These are phyloP conservation scores for Haplosporangium sp. DNA, from an alignment of 371 early-diverging fungal species.

Conservation along the genomic window DNA sequence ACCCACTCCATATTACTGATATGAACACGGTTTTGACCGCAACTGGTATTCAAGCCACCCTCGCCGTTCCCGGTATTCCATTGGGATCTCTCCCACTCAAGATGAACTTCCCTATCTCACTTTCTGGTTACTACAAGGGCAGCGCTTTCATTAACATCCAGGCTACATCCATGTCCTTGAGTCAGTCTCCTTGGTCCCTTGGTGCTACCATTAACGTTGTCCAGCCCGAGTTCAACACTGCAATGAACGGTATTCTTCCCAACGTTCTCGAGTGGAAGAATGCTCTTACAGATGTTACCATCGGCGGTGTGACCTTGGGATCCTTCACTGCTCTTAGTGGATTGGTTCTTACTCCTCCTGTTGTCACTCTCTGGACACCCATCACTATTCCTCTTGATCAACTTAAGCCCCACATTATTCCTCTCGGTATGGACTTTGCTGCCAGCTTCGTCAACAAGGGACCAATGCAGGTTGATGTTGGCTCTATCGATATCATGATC, in stretches of 20 bases:
- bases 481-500: slow-evolving; percentile 38
- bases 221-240: slow-evolving; percentile 28
- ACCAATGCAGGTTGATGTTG: slow-evolving; percentile 50
- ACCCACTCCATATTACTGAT: slow-evolving; percentile 41
- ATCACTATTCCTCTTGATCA: slow-evolving; percentile 31
- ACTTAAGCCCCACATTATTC: slow-evolving; percentile 30
- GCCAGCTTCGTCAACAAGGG: slow-evolving; percentile 36
- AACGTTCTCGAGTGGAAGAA: slow-evolving; percentile 50
- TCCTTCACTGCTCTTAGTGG: slow-evolving; percentile 28
- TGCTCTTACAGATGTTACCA: slow-evolving; percentile 48
- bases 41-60: slow-evolving; percentile 43
- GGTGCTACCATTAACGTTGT: slow-evolving; percentile 29
- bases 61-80: slow-evolving; percentile 39
- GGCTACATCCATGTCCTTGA: slow-evolving; percentile 32
- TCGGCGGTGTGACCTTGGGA: slow-evolving; percentile 40
- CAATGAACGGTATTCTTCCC: slow-evolving; percentile 45
- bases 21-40: slow-evolving; percentile 52
- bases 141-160: slow-evolving; percentile 29
- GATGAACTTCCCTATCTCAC: slow-evolving; percentile 51
- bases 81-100: slow-evolving; percentile 43
- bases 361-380: slow-evolving; percentile 48
- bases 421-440: slow-evolving; percentile 43
- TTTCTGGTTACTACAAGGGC: slow-evolving; percentile 32
- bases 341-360: slow-evolving; percentile 44
- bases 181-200: slow-evolving; percentile 39